Conservation (phyloP, 169 alveolate genomes). For the Plasmodium berghei region DNA sequence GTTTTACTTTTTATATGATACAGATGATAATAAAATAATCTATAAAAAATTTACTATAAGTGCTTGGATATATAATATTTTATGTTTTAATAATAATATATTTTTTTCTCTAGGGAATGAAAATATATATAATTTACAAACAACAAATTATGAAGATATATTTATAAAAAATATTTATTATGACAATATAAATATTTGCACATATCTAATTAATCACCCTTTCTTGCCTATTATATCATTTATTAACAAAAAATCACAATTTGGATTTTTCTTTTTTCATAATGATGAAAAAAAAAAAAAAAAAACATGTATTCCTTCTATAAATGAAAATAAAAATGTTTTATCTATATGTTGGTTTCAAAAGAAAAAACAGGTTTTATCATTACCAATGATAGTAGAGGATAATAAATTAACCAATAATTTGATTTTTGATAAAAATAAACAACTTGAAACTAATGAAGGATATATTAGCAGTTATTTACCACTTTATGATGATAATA, state of each 20-base stretch:
- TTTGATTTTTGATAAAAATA: too few species aligned
- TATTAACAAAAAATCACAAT: constrained; percentile 37
- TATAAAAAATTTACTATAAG: constrained; percentile 62
- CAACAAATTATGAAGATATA: not conserved
- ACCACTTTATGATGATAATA: too few species aligned
- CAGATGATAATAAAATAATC: constrained; percentile 1
- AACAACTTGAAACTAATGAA: too few species aligned
- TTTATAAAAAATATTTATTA: constrained; percentile 26
- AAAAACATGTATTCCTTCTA: constrained; percentile 18
- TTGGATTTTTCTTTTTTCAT: constrained; percentile 46
- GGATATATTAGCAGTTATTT: too few species aligned
- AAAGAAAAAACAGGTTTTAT: not conserved
- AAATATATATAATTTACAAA: constrained; percentile 22
- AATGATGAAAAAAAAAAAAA: not conserved
- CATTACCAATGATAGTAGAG: too few species aligned
- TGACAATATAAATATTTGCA: constrained; percentile 42
- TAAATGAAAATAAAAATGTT: constrained; percentile 51
- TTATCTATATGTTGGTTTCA: constrained; percentile 60
- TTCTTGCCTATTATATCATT: constrained; percentile 38
- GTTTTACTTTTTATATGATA: constrained; percentile 20
- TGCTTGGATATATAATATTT: constrained; percentile 48
- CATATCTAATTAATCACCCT: constrained; percentile 42
- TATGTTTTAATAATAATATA: constrained; percentile 17
- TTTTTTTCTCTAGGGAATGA: constrained; percentile 69
- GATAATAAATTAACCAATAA: too few species aligned